A percentile compares a stretch with the other conserved stretches of the same genome.
phyloP scores from a whole-genome alignment of 495 filamentous ascomycete genomes.

The Baudoinia panamericana region DNA sequence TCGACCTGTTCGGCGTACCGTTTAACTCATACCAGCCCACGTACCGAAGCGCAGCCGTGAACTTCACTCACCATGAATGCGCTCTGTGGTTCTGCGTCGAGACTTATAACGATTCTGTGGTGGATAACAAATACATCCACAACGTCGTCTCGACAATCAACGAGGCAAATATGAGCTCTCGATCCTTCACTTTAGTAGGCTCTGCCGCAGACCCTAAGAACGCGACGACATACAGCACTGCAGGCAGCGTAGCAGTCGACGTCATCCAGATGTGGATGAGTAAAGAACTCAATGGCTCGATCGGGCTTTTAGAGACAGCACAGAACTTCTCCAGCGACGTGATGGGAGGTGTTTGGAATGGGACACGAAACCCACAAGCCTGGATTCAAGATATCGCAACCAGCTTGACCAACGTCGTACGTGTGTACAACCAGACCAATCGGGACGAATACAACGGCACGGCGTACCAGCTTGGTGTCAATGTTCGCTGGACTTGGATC shows the following conservation, averaged over 20 bases:
- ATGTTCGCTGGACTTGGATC: not conserved
- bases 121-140: not conserved
- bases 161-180: too few species aligned
- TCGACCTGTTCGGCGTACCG: not conserved
- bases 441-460: not conserved
- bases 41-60: not conserved
- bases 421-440: not conserved
- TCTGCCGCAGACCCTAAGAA: not conserved
- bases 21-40: not conserved
- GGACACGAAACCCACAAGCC: not conserved
- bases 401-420: not conserved
- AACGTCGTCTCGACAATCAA: not conserved
- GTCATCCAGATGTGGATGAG: not conserved
- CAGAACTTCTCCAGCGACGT: not conserved
- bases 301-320: not conserved
- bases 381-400: not conserved
- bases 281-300: not conserved
- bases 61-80: not conserved
- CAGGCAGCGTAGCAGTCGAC: not conserved
- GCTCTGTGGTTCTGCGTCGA: not conserved
- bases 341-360: conserved; percentile 1
- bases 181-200: not conserved
- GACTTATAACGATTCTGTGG: not conserved
- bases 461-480: not conserved
- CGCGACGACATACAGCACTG: not conserved